Evolutionary conservation across 2,329 filamentous ascomycete species (phyloP).

Genomic region (Monosporascus sp.): DNA sequence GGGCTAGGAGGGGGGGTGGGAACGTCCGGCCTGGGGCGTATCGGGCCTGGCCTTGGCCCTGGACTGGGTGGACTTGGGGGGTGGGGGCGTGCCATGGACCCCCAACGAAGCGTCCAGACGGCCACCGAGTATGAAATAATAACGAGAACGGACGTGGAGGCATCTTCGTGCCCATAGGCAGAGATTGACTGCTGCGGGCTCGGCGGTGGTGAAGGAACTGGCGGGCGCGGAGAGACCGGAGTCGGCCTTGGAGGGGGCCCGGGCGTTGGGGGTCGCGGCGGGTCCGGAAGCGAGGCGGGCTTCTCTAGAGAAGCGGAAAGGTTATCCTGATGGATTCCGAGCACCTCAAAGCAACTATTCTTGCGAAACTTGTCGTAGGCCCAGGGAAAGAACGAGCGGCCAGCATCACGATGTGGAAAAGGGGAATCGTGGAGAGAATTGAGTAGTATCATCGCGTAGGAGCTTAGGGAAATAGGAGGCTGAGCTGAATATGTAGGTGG

Average conservation of each 20-base stretch:
- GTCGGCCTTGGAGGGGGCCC: neutral
- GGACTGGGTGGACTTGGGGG: conserved; percentile 21
- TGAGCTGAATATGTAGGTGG: no score
- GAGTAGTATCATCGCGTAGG: no score
- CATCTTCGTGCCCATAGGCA: neutral
- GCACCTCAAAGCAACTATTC: neutral
- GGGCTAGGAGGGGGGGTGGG: conserved; percentile 25
- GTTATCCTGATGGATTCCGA: neutral
- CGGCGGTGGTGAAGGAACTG: conserved; percentile 25
- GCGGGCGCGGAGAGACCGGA: conserved; percentile 17
- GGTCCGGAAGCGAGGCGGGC: neutral
- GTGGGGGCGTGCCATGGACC: conserved; percentile 11
- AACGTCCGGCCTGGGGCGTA: conserved; percentile 19
- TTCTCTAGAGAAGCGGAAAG: neutral
- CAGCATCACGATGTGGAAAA: neutral
- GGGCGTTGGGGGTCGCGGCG: neutral
- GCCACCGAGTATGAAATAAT: conserved; percentile 5
- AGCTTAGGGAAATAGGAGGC: no score
- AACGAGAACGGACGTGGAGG: conserved; percentile 9
- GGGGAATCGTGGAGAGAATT: no score
- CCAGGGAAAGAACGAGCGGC: neutral
- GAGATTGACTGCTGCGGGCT: conserved; percentile 16
- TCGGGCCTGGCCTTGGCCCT: conserved; percentile 20
- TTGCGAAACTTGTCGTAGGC: neutral
- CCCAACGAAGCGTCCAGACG: conserved; percentile 2